Conservation (phyloP, 768 basidiomycete species). For the Rhodotorula paludigena region DNA sequence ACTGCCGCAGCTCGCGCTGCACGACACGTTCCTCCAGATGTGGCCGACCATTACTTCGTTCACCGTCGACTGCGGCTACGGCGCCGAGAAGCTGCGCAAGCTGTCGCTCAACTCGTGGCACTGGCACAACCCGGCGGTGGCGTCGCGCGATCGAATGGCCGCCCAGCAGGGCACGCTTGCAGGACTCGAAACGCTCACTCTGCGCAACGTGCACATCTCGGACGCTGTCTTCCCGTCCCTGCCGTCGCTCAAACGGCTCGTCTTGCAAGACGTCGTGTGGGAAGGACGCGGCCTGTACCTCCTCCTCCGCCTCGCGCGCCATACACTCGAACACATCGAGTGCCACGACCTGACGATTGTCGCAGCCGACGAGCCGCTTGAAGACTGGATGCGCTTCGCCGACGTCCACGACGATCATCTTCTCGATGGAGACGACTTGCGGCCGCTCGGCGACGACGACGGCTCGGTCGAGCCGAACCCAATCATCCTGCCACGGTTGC, state of each 20-base stretch:
- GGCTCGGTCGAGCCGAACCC: conserved; percentile 1
- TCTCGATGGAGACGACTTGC: conserved; percentile 7
- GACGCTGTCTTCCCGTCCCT: conserved; percentile 5
- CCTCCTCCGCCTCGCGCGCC: conserved; percentile 25
- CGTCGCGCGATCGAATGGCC: not conserved
- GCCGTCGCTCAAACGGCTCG: not conserved
- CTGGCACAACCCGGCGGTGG: not conserved
- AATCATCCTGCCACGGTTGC: conserved; percentile 11
- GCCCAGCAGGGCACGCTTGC: too few species aligned
- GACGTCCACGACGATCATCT: conserved; percentile 14
- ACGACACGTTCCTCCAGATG: not conserved
- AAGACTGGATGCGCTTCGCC: conserved; percentile 8
- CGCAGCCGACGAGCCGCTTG: not conserved
- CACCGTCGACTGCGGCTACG: not conserved
- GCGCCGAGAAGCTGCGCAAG: accelerated
- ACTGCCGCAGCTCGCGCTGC: not conserved
- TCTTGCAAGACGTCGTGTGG: conserved; percentile 2
- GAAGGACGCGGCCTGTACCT: conserved; percentile 9
- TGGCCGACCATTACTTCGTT: not conserved
- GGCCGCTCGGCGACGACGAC: not conserved
- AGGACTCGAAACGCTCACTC: not conserved
- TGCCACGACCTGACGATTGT: not conserved
- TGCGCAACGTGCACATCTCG: not conserved
- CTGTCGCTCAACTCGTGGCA: not conserved
- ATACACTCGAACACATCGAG: conserved; percentile 8